Evolutionary conservation across 2,329 filamentous ascomycete genomes (phyloP), one percentile per base, ranked within the genome.

Genomic region (Blastomyces gilchristii): DNA sequence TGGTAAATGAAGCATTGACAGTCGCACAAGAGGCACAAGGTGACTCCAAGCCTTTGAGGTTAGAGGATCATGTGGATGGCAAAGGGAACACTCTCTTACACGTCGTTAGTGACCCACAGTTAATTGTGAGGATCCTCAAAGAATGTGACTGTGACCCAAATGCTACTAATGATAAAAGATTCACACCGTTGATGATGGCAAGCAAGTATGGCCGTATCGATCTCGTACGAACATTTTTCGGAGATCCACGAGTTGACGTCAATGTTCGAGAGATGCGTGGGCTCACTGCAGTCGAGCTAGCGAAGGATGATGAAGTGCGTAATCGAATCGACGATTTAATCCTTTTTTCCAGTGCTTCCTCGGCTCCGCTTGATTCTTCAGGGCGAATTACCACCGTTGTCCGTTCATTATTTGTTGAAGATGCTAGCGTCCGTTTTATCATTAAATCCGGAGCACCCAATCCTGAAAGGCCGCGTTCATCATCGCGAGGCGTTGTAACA

Each of bases 131-230:
- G 64, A 88, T 97, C 50, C 79, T 99, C 45, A 83, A 89, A 63
- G 84, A 87, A 64, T 96, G 92, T 75, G 94, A 99, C 68, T 88
- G 91, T n/a, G 91, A 99, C 71, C 90, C 93, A 62, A 99, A 99
- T 75, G 92, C 93, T 9, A 89, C 87, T 9, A 99, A 99, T 71
- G 92, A 97, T 69, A 96, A 91, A 77, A 88, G 85, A 58, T 97
- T 99, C 72, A 99, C 95, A 0, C 87, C 94, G 1, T 80, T 99
- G 63, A 99, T 99, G 94, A 89, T 99, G 66, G 93, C 93, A 8
- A 97, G 93, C 82, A 99, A 99, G 74, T 99, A 97, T 72, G 94
- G 94, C 43, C 85, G 94, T 66, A 88, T 96, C 62, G 94, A 97
- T 69, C 90, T 96, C 81, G 93, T 99, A 22, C 83, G 92, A 64